A percentile compares a stretch with the other conserved stretches of the same genome.
phyloP scores from a whole-genome alignment of 164 flowering plant genomes.

The Amborella trichopoda region DNA sequence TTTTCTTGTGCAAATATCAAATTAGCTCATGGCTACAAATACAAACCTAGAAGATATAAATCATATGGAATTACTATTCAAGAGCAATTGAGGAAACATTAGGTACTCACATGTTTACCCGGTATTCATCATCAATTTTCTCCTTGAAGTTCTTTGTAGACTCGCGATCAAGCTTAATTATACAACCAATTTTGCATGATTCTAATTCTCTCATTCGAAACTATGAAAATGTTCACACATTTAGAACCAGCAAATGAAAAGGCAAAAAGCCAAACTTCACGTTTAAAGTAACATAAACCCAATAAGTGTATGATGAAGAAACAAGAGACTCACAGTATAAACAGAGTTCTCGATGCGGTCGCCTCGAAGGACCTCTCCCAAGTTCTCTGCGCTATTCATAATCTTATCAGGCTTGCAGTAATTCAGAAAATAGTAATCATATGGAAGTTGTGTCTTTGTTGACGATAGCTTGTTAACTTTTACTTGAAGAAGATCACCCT shows the following conservation, averaged over 20 bases:
- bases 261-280: neutral
- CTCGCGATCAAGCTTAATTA: slow-evolving; percentile 26
- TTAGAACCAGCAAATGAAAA: neutral
- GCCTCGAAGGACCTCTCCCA: slow-evolving; percentile 67
- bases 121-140: slow-evolving; percentile 52
- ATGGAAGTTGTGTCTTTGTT: slow-evolving; percentile 54
- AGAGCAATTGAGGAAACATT: too few species aligned
- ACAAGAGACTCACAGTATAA: slow-evolving; percentile 25
- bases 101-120: slow-evolving; percentile 43
- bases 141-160: slow-evolving; percentile 49
- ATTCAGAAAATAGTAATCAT: slow-evolving; percentile 43
- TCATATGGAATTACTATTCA: too few species aligned
- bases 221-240: slow-evolving; percentile 14
- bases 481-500: slow-evolving; percentile 44
- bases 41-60: too few species aligned
- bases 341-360: slow-evolving; percentile 61
- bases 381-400: slow-evolving; percentile 43
- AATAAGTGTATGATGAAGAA: too few species aligned
- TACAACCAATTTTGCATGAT: slow-evolving; percentile 43
- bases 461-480: slow-evolving; percentile 65
- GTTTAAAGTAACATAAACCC: too few species aligned
- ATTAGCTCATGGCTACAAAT: too few species aligned
- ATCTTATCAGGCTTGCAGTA: slow-evolving; percentile 39
- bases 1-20: too few species aligned
- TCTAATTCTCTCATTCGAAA: slow-evolving; percentile 41